These are phyloP conservation scores for Tylopilus cervinicoccineus DNA, from an alignment of 768 basidiomycete genomes.

Conservation along the genomic window DNA sequence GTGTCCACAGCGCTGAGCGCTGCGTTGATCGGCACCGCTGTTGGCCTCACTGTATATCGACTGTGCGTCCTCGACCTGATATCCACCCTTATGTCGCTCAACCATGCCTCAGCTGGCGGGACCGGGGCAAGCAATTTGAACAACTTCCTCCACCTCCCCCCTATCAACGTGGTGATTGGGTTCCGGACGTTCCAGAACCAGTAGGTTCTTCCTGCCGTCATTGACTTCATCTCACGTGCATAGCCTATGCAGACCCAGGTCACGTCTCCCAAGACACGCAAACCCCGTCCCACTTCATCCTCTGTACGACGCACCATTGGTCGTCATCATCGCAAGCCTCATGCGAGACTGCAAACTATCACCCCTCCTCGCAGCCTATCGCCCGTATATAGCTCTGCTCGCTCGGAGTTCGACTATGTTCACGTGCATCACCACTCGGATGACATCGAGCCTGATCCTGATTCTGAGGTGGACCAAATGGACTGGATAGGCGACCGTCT, in stretches of 20 bases:
- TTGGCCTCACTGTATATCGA: slow-evolving; percentile 83
- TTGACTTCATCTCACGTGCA: slow-evolving; percentile 11
- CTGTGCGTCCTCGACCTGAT: slow-evolving; percentile 49
- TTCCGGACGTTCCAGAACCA: slow-evolving; percentile 37
- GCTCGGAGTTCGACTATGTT: slow-evolving; percentile 44
- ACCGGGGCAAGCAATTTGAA: slow-evolving; percentile 58
- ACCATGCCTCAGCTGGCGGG: slow-evolving; percentile 58
- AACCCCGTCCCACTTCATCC: slow-evolving; percentile 31
- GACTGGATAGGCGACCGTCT: slow-evolving; percentile 79
- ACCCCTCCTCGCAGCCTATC: slow-evolving; percentile 28
- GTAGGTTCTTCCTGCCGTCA: slow-evolving; percentile 18
- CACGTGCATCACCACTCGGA: slow-evolving; percentile 28
- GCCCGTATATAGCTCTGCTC: slow-evolving; percentile 27
- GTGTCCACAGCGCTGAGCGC: slow-evolving; percentile 82
- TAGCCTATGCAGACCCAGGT: slow-evolving; percentile 32
- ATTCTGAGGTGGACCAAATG: slow-evolving; percentile 54
- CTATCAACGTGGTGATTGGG: slow-evolving; percentile 60
- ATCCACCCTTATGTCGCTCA: neutral
- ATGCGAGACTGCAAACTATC: slow-evolving; percentile 20
- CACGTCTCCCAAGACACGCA: slow-evolving; percentile 37
- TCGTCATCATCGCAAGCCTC: slow-evolving; percentile 35
- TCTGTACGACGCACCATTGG: slow-evolving; percentile 32
- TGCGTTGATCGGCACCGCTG: slow-evolving; percentile 81
- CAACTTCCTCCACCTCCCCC: slow-evolving; percentile 56
- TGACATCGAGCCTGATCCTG: slow-evolving; percentile 34